Base-by-base conservation (phyloP, 2,329 filamentous ascomycete genomes). In the Penicillium sp. region DNA sequence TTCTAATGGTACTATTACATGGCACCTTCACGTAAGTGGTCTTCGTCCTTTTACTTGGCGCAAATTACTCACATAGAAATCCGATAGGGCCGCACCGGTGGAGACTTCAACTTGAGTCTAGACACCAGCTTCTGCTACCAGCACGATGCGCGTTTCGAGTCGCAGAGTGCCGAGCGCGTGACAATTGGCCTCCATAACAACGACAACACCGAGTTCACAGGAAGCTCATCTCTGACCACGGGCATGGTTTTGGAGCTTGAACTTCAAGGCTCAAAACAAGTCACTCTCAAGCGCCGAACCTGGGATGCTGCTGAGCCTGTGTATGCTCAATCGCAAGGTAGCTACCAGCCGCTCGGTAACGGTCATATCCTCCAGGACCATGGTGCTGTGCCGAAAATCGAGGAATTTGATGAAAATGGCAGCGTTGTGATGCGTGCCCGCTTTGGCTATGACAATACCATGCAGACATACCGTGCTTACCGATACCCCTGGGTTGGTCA, bases 301-400 rank as follows among this genome's bases (percentile, higher is more conserved):
- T 66, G 57, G 58, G 66, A 71, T 58, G 48, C 55, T 11, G 58
- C 53, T 3, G 59, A 70, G 8, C 60, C 61, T 5, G 61, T 69
- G 5, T 66, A 60, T 46, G 59, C 62, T 22, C 33, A 61, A 27
- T 68, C 66, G 5, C 67, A 70, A 50, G 68, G 68, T n/a, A 69
- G 62, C 53, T 67, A 64, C 51, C 61, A 67, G 48, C 21, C 27
- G 10, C 57, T 71, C 46, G 52, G 43, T 2, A 67, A 65, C 26
- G 65, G 59, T 14, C 63, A 70, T 26, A 57, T 63, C 16, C 59
- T 75, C 10, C 58, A 73, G 26, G 67, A 67, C 22, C 72, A 72
- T 57, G 73, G 73, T n/a, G 61, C 65, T 3, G 67, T 64, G 14
- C 63, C 72, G 0, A 66, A 66, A n/a, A 65, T 74, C 21, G 70